A percentile compares a stretch with the other conserved stretches of the same genome.
Evolutionary conservation across 768 basidiomycete species (phyloP).

Genomic region (Phlebiopsis gigantea): DNA sequence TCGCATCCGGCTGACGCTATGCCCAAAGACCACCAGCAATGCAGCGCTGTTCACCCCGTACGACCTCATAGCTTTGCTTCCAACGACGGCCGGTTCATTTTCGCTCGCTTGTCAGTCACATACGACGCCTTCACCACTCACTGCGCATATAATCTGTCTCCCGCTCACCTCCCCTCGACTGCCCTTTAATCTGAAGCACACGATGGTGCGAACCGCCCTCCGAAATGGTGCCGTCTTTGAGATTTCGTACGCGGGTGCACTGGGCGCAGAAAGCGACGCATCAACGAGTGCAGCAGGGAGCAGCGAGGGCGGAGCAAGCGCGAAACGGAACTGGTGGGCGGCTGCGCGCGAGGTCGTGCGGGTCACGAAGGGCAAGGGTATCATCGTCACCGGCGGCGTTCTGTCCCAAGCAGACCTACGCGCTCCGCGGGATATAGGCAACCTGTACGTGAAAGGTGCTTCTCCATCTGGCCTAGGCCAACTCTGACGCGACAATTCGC

Average conservation of each 20-base stretch:
- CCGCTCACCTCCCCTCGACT: constrained; percentile 75
- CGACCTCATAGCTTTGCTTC: constrained; percentile 73
- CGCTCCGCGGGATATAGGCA: constrained; percentile 67
- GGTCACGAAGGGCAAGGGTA: constrained; percentile 74
- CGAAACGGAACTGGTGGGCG: constrained; percentile 84
- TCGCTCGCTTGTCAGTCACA: constrained; percentile 79
- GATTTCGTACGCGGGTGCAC: constrained; percentile 69
- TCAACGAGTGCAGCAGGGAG: constrained; percentile 39
- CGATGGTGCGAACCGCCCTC: constrained; percentile 72
- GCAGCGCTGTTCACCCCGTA: constrained; percentile 54
- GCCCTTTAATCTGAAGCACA: constrained; percentile 79
- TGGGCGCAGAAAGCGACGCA: constrained; percentile 56
- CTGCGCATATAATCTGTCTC: constrained; percentile 76
- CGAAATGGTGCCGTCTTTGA: constrained; percentile 84
- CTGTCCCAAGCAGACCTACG: constrained; percentile 57
- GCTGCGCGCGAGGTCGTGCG: constrained; percentile 69
- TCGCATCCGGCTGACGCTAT: background rate
- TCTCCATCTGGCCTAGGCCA: background rate
- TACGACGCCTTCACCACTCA: constrained; percentile 65
- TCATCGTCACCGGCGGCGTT: constrained; percentile 69
- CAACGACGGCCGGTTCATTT: constrained; percentile 68
- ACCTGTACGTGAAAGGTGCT: constrained; percentile 48
- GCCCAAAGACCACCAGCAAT: constrained; percentile 69
- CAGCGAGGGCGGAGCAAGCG: constrained; percentile 45
- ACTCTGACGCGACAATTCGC: background rate